Conservation (phyloP, 2,329 filamentous ascomycete genomes). For the Coleophoma crateriformis region DNA sequence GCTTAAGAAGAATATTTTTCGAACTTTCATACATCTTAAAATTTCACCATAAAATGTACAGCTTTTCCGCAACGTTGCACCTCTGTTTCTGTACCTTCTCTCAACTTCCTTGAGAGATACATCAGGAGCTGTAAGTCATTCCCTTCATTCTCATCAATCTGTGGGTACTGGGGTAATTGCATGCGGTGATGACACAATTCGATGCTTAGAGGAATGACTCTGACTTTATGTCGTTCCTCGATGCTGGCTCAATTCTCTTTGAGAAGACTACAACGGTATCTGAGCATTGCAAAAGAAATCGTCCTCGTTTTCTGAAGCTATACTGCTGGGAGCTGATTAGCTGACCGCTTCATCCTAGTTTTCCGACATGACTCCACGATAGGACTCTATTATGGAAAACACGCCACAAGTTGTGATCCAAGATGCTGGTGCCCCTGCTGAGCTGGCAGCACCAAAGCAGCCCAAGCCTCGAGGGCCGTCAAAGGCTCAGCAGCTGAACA, state of each 20-base stretch:
- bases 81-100: not conserved
- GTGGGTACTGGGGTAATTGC: constrained; percentile 3
- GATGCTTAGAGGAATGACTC: constrained; percentile 46
- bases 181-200: constrained; percentile 57
- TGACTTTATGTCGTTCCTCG: constrained; percentile 49
- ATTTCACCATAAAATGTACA: not conserved
- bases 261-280: constrained; percentile 94
- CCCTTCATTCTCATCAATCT: not conserved
- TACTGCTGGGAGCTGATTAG: not conserved
- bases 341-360: not conserved
- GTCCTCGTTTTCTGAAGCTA: not conserved
- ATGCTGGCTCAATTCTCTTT: constrained; percentile 58
- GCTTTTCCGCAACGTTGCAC: not conserved
- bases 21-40: not conserved
- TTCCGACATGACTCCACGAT: not conserved
- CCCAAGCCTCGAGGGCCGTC: constrained; percentile 14
- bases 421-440: constrained; percentile 2
- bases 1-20: not conserved
- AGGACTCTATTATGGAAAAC: not conserved
- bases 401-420: not conserved
- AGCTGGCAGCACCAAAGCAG: constrained; percentile 6
- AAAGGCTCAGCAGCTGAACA: constrained; percentile 45
- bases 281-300: constrained; percentile 51
- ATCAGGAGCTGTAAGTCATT: constrained; percentile 5
- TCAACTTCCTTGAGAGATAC: constrained; percentile 3